These are phyloP conservation scores for Phytopythium vexans DNA, from an alignment of 352 stramenopile genomes.

Conservation along the genomic window DNA sequence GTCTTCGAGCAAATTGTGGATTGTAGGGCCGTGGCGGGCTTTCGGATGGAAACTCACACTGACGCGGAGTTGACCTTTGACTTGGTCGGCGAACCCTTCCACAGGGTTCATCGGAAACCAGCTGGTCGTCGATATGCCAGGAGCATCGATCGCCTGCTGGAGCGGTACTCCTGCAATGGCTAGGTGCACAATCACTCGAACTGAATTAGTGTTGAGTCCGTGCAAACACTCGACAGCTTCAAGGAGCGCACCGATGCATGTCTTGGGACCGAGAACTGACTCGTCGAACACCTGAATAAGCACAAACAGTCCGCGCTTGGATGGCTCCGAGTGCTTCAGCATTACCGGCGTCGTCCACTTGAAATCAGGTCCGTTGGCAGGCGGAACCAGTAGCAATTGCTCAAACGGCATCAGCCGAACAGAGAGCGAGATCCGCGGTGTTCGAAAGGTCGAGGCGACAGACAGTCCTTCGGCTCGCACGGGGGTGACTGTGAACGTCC, in stretches of 20 bases:
- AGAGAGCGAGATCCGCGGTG: neutral
- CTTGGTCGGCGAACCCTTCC: neutral
- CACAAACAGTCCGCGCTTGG: neutral
- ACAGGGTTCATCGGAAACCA: neutral
- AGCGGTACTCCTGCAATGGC: neutral
- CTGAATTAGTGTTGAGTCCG: too few species aligned
- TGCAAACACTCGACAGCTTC: neutral
- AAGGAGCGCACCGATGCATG: neutral
- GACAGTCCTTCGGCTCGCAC: neutral
- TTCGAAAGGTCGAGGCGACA: neutral
- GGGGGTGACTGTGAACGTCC: neutral
- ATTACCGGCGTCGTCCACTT: neutral
- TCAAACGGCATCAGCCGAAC: neutral
- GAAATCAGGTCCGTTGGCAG: neutral
- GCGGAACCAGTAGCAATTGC: neutral
- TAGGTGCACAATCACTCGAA: neutral
- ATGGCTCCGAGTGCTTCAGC: neutral
- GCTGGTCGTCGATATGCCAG: neutral
- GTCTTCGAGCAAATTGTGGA: conserved; percentile 7
- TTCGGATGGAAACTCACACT: conserved; percentile 12
- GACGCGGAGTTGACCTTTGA: neutral
- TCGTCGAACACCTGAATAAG: neutral
- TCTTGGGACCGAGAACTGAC: neutral
- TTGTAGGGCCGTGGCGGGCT: conserved; percentile 9
- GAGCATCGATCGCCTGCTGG: neutral